Evolutionary conservation across 306 rosid species (phyloP).

Genomic region (Psophocarpus tetragonolobus): DNA sequence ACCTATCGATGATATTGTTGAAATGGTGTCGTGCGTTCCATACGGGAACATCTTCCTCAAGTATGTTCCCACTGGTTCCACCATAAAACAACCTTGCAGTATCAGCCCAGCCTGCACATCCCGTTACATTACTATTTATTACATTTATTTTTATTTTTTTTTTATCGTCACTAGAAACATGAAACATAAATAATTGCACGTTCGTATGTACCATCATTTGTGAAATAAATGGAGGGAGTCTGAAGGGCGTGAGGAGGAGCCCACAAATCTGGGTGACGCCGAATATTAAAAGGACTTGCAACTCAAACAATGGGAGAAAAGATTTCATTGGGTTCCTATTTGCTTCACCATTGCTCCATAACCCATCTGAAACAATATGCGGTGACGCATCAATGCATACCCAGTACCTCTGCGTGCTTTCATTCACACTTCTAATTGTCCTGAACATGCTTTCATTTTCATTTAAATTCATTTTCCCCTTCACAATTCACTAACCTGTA

Average conservation of each 20-base stretch:
- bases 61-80: not conserved
- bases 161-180: too few species aligned
- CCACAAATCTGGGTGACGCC: slow-evolving; percentile 27
- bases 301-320: slow-evolving; percentile 45
- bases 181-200: too few species aligned
- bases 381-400: slow-evolving; percentile 41
- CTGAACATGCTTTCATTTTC: not conserved
- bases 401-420: not conserved
- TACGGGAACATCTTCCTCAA: slow-evolving; percentile 28
- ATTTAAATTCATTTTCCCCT: slow-evolving; percentile 5
- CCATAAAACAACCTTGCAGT: slow-evolving; percentile 31
- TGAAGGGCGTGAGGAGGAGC: slow-evolving; percentile 44
- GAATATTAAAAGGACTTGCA: slow-evolving; percentile 53
- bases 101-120: slow-evolving; percentile 57
- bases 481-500: too few species aligned
- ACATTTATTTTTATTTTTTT: too few species aligned
- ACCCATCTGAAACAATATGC: slow-evolving; percentile 42
- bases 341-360: slow-evolving; percentile 6
- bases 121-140: too few species aligned
- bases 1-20: slow-evolving; percentile 41
- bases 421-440: not conserved
- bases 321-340: slow-evolving; percentile 38
- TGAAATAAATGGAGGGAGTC: slow-evolving; percentile 49
- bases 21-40: slow-evolving; percentile 46
- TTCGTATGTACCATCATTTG: slow-evolving; percentile 57